A percentile compares a stretch with the other conserved stretches of the same genome.
Conservation (phyloP, 2,329 filamentous ascomycete species). For the Nothophoma quercina region DNA sequence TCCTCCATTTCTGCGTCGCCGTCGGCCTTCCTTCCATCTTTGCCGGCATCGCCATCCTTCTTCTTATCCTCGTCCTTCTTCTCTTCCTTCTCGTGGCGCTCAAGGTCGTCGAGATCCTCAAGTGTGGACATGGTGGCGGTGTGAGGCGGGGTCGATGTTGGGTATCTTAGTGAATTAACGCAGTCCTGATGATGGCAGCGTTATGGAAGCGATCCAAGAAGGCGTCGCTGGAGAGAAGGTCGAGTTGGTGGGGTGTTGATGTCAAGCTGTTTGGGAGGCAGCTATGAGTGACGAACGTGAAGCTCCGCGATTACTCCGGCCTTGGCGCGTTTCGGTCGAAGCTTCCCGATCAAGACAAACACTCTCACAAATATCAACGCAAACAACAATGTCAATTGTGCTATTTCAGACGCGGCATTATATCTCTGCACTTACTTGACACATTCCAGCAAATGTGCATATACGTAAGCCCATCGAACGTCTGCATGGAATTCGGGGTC, state of each 20-base stretch:
- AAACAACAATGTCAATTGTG: neutral
- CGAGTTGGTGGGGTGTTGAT: slow-evolving; percentile 25
- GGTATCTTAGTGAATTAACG: neutral
- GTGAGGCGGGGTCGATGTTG: slow-evolving; percentile 18
- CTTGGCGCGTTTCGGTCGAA: slow-evolving; percentile 27
- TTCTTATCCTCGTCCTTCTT: slow-evolving; percentile 65
- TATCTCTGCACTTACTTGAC: too few relatives aligned
- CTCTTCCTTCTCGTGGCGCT: slow-evolving; percentile 78
- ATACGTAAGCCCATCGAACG: too few relatives aligned
- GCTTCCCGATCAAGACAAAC: slow-evolving; percentile 16
- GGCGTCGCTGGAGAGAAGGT: slow-evolving; percentile 14
- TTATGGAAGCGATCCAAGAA: slow-evolving; percentile 3
- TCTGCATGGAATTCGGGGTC: too few relatives aligned
- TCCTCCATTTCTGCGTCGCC: slow-evolving; percentile 94
- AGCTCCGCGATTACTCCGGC: slow-evolving; percentile 34
- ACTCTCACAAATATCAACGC: neutral
- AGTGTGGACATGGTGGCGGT: slow-evolving; percentile 77
- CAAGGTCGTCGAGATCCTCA: slow-evolving; percentile 89
- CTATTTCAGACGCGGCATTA: too few relatives aligned
- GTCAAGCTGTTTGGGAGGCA: slow-evolving; percentile 42
- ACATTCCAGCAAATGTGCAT: too few relatives aligned
- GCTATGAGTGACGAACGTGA: slow-evolving; percentile 45
- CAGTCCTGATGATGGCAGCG: neutral
- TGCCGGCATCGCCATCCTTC: slow-evolving; percentile 61
- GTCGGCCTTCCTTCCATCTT: slow-evolving; percentile 65